phyloP scores from a whole-genome alignment of 352 stramenopile genomes.

The Globisporangium splendens region DNA sequence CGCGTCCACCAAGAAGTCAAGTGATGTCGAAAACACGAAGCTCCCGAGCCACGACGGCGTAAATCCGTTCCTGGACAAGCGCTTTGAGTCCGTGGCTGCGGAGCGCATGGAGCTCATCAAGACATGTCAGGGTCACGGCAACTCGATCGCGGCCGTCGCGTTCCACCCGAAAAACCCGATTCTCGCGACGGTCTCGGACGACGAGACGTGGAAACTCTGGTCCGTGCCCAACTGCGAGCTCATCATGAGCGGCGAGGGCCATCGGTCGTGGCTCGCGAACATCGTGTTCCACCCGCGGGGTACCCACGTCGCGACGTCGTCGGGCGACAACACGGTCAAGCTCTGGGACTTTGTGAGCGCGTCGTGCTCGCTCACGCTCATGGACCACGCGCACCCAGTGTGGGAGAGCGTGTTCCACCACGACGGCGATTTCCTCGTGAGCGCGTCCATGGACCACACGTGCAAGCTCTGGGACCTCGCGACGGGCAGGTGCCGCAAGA shows the following conservation, averaged over 20 bases:
- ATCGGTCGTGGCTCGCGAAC: slow-evolving; percentile 88
- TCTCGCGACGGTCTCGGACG: slow-evolving; percentile 91
- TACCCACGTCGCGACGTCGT: slow-evolving; percentile 89
- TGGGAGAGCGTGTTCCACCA: slow-evolving; percentile 93
- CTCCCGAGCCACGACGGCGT: slow-evolving; percentile 51
- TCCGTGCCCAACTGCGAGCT: slow-evolving; percentile 90
- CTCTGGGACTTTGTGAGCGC: slow-evolving; percentile 93
- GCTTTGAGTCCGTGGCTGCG: slow-evolving; percentile 58
- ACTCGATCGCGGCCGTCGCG: slow-evolving; percentile 85
- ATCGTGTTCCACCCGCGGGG: slow-evolving; percentile 91
- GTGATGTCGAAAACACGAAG: slow-evolving; percentile 55
- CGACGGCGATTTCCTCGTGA: slow-evolving; percentile 91
- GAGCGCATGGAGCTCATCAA: slow-evolving; percentile 82
- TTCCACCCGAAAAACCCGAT: slow-evolving; percentile 93
- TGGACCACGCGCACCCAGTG: slow-evolving; percentile 92
- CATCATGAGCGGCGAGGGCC: slow-evolving; percentile 94
- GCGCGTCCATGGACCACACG: slow-evolving; percentile 93
- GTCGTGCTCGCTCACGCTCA: slow-evolving; percentile 85
- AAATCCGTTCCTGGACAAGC: slow-evolving; percentile 76
- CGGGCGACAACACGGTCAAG: slow-evolving; percentile 93
- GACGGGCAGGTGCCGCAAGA: slow-evolving; percentile 89
- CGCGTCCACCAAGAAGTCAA: slow-evolving; percentile 45
- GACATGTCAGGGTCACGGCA: slow-evolving; percentile 89
- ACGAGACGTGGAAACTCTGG: slow-evolving; percentile 95
- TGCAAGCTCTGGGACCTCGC: slow-evolving; percentile 91